phyloP scores from a whole-genome alignment of 2,329 filamentous ascomycete genomes.

The Stromatinia cepivora region DNA sequence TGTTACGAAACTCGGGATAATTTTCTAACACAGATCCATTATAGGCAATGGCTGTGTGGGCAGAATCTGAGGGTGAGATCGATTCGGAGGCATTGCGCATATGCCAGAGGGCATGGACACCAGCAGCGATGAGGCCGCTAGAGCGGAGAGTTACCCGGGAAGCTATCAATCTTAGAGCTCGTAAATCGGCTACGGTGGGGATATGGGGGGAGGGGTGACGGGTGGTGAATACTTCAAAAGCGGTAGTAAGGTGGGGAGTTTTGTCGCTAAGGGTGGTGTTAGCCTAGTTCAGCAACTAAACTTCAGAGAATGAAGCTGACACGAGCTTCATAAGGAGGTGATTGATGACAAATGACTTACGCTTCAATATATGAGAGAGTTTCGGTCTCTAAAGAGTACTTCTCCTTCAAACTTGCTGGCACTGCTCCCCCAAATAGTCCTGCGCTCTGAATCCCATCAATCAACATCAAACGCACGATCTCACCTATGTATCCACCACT shows the following conservation, averaged over 20 bases:
- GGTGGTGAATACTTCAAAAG: slow-evolving; percentile 51
- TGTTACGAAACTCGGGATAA: slow-evolving; percentile 66
- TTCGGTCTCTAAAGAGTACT: slow-evolving; percentile 62
- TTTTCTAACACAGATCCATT: slow-evolving; percentile 79
- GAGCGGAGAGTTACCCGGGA: slow-evolving; percentile 58
- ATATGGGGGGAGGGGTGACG: slow-evolving; percentile 49
- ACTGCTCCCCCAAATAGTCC: slow-evolving; percentile 58
- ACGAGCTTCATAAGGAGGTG: background rate
- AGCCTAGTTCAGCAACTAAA: slow-evolving; percentile 8
- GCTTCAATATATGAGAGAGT: slow-evolving; percentile 54
- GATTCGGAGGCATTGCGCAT: slow-evolving; percentile 48
- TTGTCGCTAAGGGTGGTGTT: slow-evolving; percentile 25
- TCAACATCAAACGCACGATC: slow-evolving; percentile 57
- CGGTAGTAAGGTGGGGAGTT: slow-evolving; percentile 37
- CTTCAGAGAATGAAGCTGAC: background rate
- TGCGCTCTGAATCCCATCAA: slow-evolving; percentile 58
- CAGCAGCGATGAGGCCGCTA: slow-evolving; percentile 58
- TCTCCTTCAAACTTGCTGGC: slow-evolving; percentile 52
- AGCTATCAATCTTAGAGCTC: slow-evolving; percentile 54
- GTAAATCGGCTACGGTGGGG: slow-evolving; percentile 52
- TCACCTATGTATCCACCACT: slow-evolving; percentile 68
- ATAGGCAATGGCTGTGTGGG: slow-evolving; percentile 66
- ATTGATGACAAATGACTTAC: slow-evolving; percentile 45
- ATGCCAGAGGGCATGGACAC: slow-evolving; percentile 60
- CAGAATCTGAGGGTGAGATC: slow-evolving; percentile 37